Percentiles rank a stretch among this genome's conserved stretches.
Conservation (phyloP, 371 early-diverging fungal genomes). For the Apophysomyces trapeziformis region DNA sequence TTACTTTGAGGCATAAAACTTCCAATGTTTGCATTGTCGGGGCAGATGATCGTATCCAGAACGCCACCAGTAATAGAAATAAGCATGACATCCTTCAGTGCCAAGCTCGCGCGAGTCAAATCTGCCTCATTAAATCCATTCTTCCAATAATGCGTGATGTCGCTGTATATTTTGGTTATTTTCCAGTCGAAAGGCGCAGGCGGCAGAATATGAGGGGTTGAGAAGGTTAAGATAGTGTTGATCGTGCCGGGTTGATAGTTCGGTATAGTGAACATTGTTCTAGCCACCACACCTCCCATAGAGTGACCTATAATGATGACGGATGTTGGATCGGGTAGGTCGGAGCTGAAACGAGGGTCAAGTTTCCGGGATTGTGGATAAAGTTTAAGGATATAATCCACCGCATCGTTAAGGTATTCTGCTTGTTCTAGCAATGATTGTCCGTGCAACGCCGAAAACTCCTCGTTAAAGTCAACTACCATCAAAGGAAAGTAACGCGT, state of each 20-base stretch:
- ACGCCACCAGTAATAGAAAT: constrained; percentile 94
- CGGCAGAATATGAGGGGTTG: constrained; percentile 89
- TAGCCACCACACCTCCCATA: constrained; percentile 96
- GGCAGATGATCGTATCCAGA: constrained; percentile 83
- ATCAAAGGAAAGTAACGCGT: not conserved
- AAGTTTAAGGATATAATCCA: constrained; percentile 78
- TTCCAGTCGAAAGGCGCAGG: constrained; percentile 83
- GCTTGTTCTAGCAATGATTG: constrained; percentile 86
- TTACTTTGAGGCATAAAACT: constrained; percentile 68
- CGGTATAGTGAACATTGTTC: constrained; percentile 76
- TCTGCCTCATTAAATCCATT: constrained; percentile 45
- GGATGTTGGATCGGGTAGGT: constrained; percentile 63
- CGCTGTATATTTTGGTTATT: constrained; percentile 76
- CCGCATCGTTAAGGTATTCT: constrained; percentile 82
- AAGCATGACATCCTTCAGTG: constrained; percentile 66
- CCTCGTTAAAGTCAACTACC: constrained; percentile 89
- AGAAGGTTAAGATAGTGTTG: constrained; percentile 85
- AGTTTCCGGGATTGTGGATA: constrained; percentile 57
- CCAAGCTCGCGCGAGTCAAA: constrained; percentile 1
- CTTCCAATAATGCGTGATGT: constrained; percentile 78
- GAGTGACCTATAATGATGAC: constrained; percentile 93
- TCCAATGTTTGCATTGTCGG: constrained; percentile 79
- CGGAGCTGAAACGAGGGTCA: constrained; percentile 19
- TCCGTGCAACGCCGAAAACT: constrained; percentile 88
- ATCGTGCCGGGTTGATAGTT: constrained; percentile 79